Percentiles rank a stretch among this genome's conserved stretches.
phyloP scores from a whole-genome alignment of 805 yeast species.

The Ogataea naganishii region DNA sequence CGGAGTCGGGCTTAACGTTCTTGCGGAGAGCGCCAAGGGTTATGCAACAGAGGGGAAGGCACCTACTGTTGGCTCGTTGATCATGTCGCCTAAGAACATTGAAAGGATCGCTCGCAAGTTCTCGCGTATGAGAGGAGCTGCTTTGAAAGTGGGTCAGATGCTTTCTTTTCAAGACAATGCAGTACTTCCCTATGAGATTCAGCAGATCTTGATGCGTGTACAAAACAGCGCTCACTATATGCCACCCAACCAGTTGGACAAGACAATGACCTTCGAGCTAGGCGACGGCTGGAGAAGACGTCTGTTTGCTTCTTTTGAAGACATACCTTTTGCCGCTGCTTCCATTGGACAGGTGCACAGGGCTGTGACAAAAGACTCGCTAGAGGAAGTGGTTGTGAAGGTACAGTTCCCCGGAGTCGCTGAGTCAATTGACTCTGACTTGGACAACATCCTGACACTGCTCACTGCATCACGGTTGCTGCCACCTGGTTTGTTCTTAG shows the following conservation, averaged over 20 bases:
- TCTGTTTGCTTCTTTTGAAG: slow-evolving; percentile 65
- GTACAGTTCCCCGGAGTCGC: slow-evolving; percentile 98
- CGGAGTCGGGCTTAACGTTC: slow-evolving; percentile 77
- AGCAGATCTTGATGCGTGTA: slow-evolving; percentile 69
- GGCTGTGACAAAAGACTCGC: slow-evolving; percentile 55
- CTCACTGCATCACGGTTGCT: slow-evolving; percentile 79
- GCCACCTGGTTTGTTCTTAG: slow-evolving; percentile 88
- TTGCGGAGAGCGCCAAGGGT: slow-evolving; percentile 67
- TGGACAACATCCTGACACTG: slow-evolving; percentile 74
- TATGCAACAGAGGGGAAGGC: slow-evolving; percentile 39
- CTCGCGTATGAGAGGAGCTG: slow-evolving; percentile 97
- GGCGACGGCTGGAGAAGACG: slow-evolving; percentile 73
- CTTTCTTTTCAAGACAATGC: slow-evolving; percentile 88
- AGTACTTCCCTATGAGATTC: slow-evolving; percentile 78
- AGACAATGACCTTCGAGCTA: slow-evolving; percentile 61
- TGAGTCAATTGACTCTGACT: slow-evolving; percentile 86
- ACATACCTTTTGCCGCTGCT: slow-evolving; percentile 92
- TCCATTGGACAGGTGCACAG: slow-evolving; percentile 95
- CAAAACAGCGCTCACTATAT: slow-evolving; percentile 94
- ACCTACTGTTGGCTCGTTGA: slow-evolving; percentile 44
- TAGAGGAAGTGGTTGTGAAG: slow-evolving; percentile 80
- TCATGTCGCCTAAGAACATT: slow-evolving; percentile 75
- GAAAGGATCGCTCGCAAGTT: slow-evolving; percentile 84
- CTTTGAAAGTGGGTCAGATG: slow-evolving; percentile 94
- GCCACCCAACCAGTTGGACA: slow-evolving; percentile 87